Evolutionary conservation across 2,329 filamentous ascomycete species (phyloP).

Genomic region (Epichloe uncinata): DNA sequence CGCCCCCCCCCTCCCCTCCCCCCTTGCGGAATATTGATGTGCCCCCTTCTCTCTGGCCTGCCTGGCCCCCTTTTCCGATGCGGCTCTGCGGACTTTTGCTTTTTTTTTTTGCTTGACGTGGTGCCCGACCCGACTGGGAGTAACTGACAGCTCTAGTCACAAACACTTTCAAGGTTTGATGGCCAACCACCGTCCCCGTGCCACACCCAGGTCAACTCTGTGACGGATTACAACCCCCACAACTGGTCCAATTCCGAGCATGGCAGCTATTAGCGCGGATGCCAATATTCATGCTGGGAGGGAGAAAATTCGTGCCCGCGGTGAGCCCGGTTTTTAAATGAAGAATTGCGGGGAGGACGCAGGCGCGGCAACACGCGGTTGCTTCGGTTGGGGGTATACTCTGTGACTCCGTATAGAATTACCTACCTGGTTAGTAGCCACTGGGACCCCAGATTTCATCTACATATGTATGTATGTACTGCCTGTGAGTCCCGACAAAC

Average conservation of each 20-base stretch:
- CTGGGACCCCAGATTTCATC: too few relatives aligned
- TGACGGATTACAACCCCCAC: neutral
- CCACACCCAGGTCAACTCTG: neutral
- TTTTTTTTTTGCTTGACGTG: too few relatives aligned
- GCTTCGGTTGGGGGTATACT: neutral
- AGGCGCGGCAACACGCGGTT: neutral
- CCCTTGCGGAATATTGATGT: neutral
- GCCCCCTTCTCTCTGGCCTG: neutral
- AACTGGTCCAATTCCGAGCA: neutral
- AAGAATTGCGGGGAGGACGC: neutral
- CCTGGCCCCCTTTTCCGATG: neutral
- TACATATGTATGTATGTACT: too few relatives aligned
- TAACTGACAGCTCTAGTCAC: neutral
- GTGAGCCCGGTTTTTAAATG: neutral
- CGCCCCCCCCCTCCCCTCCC: too few relatives aligned
- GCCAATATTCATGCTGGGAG: neutral
- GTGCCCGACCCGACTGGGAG: neutral
- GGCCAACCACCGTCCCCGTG: neutral
- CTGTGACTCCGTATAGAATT: too few relatives aligned
- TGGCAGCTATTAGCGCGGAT: neutral
- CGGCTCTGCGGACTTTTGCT: constrained; percentile 3
- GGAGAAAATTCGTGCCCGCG: neutral
- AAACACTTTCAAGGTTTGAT: neutral
- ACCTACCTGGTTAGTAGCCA: too few relatives aligned
- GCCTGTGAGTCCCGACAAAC: too few relatives aligned